Conservation (phyloP, 2,329 filamentous ascomycete genomes). For the Tolypocladium paradoxum region DNA sequence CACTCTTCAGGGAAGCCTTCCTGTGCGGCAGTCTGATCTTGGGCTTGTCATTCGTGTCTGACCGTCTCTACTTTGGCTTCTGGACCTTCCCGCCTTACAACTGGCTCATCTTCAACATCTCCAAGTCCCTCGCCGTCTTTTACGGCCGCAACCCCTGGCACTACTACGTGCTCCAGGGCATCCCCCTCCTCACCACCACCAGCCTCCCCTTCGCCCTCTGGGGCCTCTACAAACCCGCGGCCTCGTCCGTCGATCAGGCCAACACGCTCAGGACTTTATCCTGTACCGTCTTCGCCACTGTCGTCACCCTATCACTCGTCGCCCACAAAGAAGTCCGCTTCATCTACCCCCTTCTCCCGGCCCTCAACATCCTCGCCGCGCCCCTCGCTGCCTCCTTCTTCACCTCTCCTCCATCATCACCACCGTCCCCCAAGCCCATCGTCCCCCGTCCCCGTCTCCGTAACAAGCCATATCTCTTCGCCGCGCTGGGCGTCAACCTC, state of each 20-base stretch:
- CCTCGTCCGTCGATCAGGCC: conserved; percentile 21
- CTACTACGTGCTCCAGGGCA: conserved; percentile 85
- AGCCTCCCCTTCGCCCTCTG: conserved; percentile 64
- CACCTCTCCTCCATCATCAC: conserved; percentile 20
- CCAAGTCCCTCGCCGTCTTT: conserved; percentile 78
- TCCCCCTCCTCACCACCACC: conserved; percentile 78
- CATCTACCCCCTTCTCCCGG: conserved; percentile 82
- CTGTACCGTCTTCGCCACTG: conserved; percentile 46
- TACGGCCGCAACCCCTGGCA: conserved; percentile 86
- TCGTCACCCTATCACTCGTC: conserved; percentile 60
- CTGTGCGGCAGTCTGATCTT: conserved; percentile 55
- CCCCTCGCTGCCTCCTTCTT: conserved; percentile 58
- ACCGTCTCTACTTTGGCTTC: conserved; percentile 68
- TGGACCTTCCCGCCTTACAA: conserved; percentile 85
- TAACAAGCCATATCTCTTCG: conserved; percentile 44
- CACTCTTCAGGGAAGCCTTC: conserved; percentile 51
- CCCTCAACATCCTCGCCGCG: conserved; percentile 73
- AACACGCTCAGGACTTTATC: conserved; percentile 35
- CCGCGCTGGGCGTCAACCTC: conserved; percentile 55
- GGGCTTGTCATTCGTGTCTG: conserved; percentile 52
- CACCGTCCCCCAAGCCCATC: conserved; percentile 15
- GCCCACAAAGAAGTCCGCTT: conserved; percentile 97
- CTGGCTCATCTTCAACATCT: conserved; percentile 85
- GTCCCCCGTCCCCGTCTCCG: conserved; percentile 25
- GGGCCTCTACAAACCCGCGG: conserved; percentile 46